Percentiles rank a stretch among this genome's conserved stretches.
phyloP scores from a whole-genome alignment of 1,284 basidiomycete genomes.

The Pyrrhoderma noxium region DNA sequence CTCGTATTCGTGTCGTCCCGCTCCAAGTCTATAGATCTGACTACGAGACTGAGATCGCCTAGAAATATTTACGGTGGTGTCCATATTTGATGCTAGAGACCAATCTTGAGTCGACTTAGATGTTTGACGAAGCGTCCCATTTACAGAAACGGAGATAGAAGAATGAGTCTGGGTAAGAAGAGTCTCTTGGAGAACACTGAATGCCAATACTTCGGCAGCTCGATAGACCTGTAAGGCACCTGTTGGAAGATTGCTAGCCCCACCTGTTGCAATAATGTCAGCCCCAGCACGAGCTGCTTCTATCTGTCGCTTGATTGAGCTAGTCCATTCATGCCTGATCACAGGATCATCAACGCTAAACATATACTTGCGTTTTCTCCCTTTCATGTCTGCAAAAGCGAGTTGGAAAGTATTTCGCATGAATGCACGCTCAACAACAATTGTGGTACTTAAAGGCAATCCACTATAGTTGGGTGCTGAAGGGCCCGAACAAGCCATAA shows the following conservation, averaged over 20 bases:
- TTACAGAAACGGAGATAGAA: not conserved
- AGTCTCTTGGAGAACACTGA: slow-evolving; percentile 79
- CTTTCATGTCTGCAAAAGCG: slow-evolving; percentile 68
- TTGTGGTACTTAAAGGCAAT: slow-evolving; percentile 65
- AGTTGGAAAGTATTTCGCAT: slow-evolving; percentile 93
- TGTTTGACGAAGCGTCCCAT: slow-evolving; percentile 9
- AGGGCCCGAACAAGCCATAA: slow-evolving; percentile 72
- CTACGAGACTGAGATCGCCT: slow-evolving; percentile 17
- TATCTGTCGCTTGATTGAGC: slow-evolving; percentile 63
- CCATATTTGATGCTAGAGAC: not conserved
- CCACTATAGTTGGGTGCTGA: slow-evolving; percentile 77
- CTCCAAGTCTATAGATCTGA: slow-evolving; percentile 15
- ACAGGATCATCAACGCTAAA: slow-evolving; percentile 81
- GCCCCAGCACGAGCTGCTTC: slow-evolving; percentile 34
- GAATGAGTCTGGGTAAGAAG: slow-evolving; percentile 37
- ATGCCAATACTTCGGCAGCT: slow-evolving; percentile 65
- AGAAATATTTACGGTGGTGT: not conserved
- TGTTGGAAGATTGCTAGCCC: slow-evolving; percentile 23
- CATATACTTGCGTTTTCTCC: slow-evolving; percentile 79
- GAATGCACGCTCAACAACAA: slow-evolving; percentile 83
- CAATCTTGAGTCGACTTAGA: not conserved
- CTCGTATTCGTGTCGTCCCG: slow-evolving; percentile 13
- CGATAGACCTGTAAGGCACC: slow-evolving; percentile 39
- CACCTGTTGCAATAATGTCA: slow-evolving; percentile 26
- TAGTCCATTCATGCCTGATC: slow-evolving; percentile 68